Evolutionary conservation across 108 stramenopile species (phyloP), one percentile per base, ranked within the genome.

Genomic region (Mediolabrus comicus): DNA sequence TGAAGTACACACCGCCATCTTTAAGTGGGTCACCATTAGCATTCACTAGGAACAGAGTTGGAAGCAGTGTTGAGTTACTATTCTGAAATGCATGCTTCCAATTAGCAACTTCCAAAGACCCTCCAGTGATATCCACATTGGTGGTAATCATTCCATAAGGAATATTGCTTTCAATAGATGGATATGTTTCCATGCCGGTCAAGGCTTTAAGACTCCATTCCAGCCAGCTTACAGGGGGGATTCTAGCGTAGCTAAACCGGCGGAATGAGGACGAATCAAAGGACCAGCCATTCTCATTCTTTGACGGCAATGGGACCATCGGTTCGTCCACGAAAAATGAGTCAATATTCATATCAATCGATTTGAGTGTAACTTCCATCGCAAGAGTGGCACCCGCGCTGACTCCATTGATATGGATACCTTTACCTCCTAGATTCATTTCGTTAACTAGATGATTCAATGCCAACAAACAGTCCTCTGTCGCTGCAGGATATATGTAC

Each of bases 331-430:
- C 46, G 22, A 22, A 49, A 24, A 49, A 49, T 0, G 46, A 49
- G 46, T 49, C 46, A 8, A 49, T 49, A 8, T 24, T 24, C 46
- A 49, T 24, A 49, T 22, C 19, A 6, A 49, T 17, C 9, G 46
- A 49, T 49, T 49, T 49, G 46, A 49, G 46, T 8, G 46, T 49
- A 22, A 49, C 46, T 16, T 49, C 46, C 46, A 49, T 49, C 46
- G 46, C 46, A 49, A 49, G 22, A 22, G 46, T 49, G 8, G 16
- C 46, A 1, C 46, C 46, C 22, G 46, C 46, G 1, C 19, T 22
- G 46, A 49, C 6, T 17, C 46, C 46, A 22, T 22, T 49, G 9
- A 49, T 22, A 22, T 49, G 46, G n/a, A 49, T 49, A 22, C 46
- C 46, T 22, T 22, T 22, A 22, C 16, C 19, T 8, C 46, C 46